These are phyloP conservation scores for Aegilops longissima DNA, from an alignment of 176 grass and related monocot genomes.

Conservation along the genomic window DNA sequence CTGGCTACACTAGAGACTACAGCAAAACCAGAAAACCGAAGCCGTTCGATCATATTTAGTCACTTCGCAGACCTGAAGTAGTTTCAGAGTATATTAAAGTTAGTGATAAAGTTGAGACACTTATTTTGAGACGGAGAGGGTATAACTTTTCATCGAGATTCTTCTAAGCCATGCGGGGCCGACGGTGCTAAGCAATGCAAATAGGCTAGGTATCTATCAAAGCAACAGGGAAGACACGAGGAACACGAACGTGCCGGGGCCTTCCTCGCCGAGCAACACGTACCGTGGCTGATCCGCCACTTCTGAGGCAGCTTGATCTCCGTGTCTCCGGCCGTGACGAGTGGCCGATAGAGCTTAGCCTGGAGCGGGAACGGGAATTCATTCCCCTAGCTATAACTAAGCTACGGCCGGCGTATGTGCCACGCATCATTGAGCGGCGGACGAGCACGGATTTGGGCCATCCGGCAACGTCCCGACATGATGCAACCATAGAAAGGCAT, in stretches of 20 bases:
- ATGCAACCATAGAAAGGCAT: not conserved
- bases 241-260: not conserved
- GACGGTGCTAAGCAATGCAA: not conserved
- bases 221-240: not conserved
- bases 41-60: not conserved
- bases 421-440: not conserved
- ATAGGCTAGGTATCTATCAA: not conserved
- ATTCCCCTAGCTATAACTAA: not conserved
- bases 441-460: conserved; percentile 13
- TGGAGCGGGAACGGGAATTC: not conserved
- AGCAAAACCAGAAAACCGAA: not conserved
- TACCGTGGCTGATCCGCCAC: not conserved
- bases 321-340: conserved; percentile 22
- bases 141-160: not conserved
- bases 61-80: too few relatives aligned
- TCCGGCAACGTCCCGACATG: not conserved
- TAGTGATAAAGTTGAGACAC: too few relatives aligned
- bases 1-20: too few relatives aligned
- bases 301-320: conserved; percentile 4
- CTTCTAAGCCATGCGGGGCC: too few relatives aligned
- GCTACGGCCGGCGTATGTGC: conserved; percentile 28
- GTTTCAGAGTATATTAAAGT: too few relatives aligned
- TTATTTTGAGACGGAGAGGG: too few relatives aligned
- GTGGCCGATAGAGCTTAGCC: conserved; percentile 3
- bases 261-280: not conserved